A percentile compares a stretch with the other conserved stretches of the same genome.
Conservation (phyloP, 2,329 filamentous ascomycete species). For the Camptophora hylomeconis region DNA sequence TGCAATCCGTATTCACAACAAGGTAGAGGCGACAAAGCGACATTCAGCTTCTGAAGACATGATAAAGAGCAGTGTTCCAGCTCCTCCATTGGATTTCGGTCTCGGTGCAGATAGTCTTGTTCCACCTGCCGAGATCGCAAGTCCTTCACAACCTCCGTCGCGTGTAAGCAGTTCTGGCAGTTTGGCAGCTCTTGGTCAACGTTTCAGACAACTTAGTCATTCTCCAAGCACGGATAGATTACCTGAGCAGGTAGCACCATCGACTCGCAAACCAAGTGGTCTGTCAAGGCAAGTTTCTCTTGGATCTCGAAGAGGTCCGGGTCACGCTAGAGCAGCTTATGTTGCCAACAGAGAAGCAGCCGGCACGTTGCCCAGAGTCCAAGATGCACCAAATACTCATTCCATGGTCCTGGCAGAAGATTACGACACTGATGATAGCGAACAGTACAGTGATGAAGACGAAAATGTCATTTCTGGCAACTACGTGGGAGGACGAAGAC, state of each 20-base stretch:
- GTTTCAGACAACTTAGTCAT: conserved; percentile 26
- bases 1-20: conserved; percentile 45
- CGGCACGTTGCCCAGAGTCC: too few species aligned
- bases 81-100: conserved; percentile 1
- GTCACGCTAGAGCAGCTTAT: conserved; percentile 19
- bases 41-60: conserved; percentile 7
- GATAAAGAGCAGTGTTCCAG: too few species aligned
- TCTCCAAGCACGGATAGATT: conserved; percentile 22
- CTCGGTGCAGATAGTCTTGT: conserved; percentile 6
- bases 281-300: conserved; percentile 26
- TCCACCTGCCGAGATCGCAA: conserved; percentile 5
- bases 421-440: too few species aligned
- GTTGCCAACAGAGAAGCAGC: too few species aligned
- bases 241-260: too few species aligned
- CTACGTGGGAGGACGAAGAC: too few species aligned
- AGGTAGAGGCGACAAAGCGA: conserved; percentile 23
- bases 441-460: conserved; percentile 23
- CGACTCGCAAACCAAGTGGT: conserved; percentile 20
- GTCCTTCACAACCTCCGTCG: conserved; percentile 16
- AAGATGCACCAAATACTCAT: too few species aligned
- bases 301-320: conserved; percentile 28
- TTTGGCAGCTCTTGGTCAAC: conserved; percentile 22
- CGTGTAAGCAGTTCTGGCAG: conserved; percentile 7
- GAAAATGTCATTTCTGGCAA: too few species aligned
- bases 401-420: too few species aligned